Percentiles rank a stretch among this genome's conserved stretches.
Conservation (phyloP, 345 rosid species). For the Raphanus sativus region DNA sequence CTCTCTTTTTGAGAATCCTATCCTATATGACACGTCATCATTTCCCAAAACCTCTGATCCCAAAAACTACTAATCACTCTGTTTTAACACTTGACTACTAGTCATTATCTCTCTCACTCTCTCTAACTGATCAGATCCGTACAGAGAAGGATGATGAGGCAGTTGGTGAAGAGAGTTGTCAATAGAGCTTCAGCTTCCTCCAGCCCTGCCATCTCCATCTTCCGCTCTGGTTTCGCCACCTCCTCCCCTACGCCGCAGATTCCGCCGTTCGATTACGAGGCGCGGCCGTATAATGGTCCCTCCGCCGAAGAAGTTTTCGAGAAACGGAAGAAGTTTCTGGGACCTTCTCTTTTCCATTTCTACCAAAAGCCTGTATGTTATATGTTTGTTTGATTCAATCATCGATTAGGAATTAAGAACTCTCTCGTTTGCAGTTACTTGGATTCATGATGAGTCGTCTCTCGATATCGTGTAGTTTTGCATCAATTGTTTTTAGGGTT, state of each 20-base stretch:
- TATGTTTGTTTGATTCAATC: not conserved
- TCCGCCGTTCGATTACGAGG: slow-evolving; percentile 68
- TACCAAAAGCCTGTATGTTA: slow-evolving; percentile 83
- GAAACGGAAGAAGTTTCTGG: slow-evolving; percentile 81
- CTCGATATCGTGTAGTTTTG: too few species aligned
- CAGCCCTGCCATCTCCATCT: not conserved
- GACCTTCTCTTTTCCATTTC: slow-evolving; percentile 84
- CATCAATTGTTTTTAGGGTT: too few species aligned
- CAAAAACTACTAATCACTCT: not conserved
- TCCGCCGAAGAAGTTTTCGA: slow-evolving; percentile 62
- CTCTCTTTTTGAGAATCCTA: not conserved
- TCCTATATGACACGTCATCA: not conserved
- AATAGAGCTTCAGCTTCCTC: slow-evolving; percentile 30
- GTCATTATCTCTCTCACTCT: not conserved
- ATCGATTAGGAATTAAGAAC: not conserved
- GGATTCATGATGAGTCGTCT: not conserved
- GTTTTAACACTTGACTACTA: not conserved
- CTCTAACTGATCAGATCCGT: not conserved
- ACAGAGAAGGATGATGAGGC: slow-evolving; percentile 46
- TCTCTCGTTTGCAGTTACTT: not conserved
- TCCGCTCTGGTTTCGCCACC: slow-evolving; percentile 34
- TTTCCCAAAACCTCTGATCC: not conserved
- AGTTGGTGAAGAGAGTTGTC: slow-evolving; percentile 42
- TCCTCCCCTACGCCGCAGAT: slow-evolving; percentile 49
- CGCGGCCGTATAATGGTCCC: slow-evolving; percentile 71